A percentile compares a stretch with the other conserved stretches of the same genome.
phyloP scores from a whole-genome alignment of 1,284 basidiomycete species.

The Sphagnurus paluster region DNA sequence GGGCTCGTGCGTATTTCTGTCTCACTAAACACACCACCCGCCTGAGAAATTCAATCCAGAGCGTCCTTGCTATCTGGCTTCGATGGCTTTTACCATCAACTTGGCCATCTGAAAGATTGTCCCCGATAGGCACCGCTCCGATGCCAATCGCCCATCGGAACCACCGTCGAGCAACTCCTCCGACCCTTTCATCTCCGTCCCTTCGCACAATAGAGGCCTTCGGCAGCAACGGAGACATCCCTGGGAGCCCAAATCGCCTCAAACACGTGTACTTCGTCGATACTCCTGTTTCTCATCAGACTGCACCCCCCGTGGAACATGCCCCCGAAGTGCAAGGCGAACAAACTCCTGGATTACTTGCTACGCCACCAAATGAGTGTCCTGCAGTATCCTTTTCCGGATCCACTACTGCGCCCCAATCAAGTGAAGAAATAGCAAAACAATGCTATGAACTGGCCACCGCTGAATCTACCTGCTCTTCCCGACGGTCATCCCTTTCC shows the following conservation, averaged over 20 bases:
- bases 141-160: conserved; percentile 12
- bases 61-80: conserved; percentile 40
- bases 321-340: conserved; percentile 19
- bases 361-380: conserved; percentile 10
- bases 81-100: conserved; percentile 35
- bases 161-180: conserved; percentile 18
- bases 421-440: conserved; percentile 1
- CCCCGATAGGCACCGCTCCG: neutral
- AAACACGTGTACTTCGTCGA: conserved; percentile 35
- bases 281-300: conserved; percentile 8
- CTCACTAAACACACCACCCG: neutral
- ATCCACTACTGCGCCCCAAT: conserved; percentile 8
- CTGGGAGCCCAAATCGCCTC: conserved; percentile 12
- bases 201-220: conserved; percentile 3
- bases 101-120: too few species aligned
- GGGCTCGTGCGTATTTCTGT: conserved; percentile 31
- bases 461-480: conserved; percentile 28
- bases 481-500: conserved; percentile 21
- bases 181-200: neutral
- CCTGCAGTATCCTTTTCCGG: conserved; percentile 8
- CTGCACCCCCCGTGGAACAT: conserved; percentile 9
- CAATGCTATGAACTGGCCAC: conserved; percentile 20
- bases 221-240: conserved; percentile 19
- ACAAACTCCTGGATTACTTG: conserved; percentile 1
- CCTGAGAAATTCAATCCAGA: conserved; percentile 25